Conservation (phyloP, 306 rosid genomes). For the Dryas drummondii region DNA sequence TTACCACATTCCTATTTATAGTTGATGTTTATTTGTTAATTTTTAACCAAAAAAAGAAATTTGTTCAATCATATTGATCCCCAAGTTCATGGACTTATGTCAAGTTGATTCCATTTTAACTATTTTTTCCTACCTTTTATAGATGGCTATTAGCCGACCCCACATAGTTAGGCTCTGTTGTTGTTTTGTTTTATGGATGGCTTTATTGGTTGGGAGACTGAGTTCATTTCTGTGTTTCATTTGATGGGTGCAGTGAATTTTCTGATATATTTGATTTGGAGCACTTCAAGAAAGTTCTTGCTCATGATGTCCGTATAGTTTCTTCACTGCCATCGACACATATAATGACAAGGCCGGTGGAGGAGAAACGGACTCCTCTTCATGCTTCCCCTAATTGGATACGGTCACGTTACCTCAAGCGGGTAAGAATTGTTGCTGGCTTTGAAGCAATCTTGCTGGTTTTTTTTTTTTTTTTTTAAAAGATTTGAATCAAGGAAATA, state of each 20-base stretch:
- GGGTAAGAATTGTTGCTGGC: constrained; percentile 48
- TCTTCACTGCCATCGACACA: constrained; percentile 91
- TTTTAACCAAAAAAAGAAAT: background rate
- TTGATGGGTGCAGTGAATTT: constrained; percentile 71
- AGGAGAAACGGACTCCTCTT: constrained; percentile 73
- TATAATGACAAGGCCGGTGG: constrained; percentile 72
- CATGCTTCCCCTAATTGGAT: constrained; percentile 84
- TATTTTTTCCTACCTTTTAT: background rate
- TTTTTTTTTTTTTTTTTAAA: background rate
- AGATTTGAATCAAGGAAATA: background rate
- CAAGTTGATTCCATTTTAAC: background rate
- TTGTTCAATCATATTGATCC: background rate
- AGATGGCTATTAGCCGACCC: background rate
- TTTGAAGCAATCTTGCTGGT: background rate
- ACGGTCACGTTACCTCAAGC: constrained; percentile 67
- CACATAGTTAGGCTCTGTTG: background rate
- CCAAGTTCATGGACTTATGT: background rate
- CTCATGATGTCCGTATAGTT: constrained; percentile 73
- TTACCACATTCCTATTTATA: background rate
- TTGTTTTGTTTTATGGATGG: constrained; percentile 4
- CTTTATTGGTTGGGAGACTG: background rate
- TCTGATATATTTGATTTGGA: constrained; percentile 93
- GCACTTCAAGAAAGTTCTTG: constrained; percentile 80
- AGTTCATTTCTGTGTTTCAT: constrained; percentile 17
- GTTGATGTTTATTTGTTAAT: background rate